Conservation (phyloP, 2,329 filamentous ascomycete species). For the Teratosphaeria nubilosa region DNA sequence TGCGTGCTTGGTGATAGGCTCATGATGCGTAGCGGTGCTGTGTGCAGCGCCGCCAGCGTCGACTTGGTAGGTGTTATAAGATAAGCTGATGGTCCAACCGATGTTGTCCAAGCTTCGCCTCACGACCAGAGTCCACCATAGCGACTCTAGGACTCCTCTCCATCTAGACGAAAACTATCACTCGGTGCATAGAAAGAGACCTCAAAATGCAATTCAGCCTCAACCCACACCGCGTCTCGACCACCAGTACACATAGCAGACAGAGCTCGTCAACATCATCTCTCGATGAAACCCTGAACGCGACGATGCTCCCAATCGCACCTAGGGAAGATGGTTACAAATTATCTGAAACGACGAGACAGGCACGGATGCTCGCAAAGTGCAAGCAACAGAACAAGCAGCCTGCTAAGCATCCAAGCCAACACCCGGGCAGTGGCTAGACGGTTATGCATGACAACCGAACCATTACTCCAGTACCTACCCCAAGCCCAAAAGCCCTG, state of each 20-base stretch:
- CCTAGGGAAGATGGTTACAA: slow-evolving; percentile 23
- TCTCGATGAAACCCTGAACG: slow-evolving; percentile 13
- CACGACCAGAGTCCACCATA: background rate
- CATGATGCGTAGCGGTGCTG: background rate
- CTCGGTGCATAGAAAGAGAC: background rate
- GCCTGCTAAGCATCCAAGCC: slow-evolving; percentile 20
- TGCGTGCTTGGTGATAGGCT: background rate
- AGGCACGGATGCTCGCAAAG: slow-evolving; percentile 17
- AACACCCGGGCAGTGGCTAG: slow-evolving; percentile 2
- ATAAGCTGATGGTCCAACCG: background rate
- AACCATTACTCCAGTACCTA: background rate
- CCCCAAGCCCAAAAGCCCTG: background rate
- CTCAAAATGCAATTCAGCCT: slow-evolving; percentile 14
- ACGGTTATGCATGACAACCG: background rate
- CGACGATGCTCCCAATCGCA: slow-evolving; percentile 20
- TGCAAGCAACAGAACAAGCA: slow-evolving; percentile 17
- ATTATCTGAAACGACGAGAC: slow-evolving; percentile 19
- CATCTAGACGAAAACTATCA: background rate
- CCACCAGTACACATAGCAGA: slow-evolving; percentile 12
- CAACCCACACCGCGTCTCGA: slow-evolving; percentile 14
- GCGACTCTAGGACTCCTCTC: background rate
- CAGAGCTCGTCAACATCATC: slow-evolving; percentile 14
- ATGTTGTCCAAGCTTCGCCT: background rate
- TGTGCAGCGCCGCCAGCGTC: background rate
- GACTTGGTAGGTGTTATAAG: background rate